These are phyloP conservation scores for Rhinocladiella similis DNA, from an alignment of 2,329 filamentous ascomycete genomes.

Conservation along the genomic window DNA sequence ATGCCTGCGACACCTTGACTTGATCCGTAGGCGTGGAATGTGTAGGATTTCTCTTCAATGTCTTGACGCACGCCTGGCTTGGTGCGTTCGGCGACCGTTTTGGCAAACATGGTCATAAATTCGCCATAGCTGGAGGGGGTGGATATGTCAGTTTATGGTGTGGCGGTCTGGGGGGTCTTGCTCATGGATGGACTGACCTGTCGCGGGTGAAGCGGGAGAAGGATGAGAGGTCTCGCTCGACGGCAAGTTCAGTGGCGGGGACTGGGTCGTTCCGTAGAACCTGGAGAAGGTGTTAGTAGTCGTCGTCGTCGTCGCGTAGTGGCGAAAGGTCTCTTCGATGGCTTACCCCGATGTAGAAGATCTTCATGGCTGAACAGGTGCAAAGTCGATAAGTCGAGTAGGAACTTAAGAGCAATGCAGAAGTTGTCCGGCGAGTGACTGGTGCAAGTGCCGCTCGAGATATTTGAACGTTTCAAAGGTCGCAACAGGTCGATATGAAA, in stretches of 20 bases:
- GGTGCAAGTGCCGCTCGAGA: too few species aligned
- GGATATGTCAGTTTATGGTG: neutral
- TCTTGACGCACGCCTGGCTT: conserved; percentile 78
- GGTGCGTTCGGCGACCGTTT: conserved; percentile 84
- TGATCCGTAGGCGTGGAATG: conserved; percentile 75
- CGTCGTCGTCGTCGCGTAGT: neutral
- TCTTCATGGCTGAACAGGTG: conserved; percentile 33
- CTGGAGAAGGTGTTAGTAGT: conserved; percentile 44
- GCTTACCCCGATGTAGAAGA: conserved; percentile 37
- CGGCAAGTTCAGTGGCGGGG: conserved; percentile 73
- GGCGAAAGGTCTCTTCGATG: neutral
- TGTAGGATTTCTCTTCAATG: conserved; percentile 79
- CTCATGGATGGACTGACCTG: conserved; percentile 52
- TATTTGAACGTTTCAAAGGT: neutral
- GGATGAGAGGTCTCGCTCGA: conserved; percentile 73
- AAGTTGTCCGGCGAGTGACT: too few species aligned
- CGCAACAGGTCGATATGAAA: neutral
- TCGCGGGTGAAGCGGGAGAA: conserved; percentile 78
- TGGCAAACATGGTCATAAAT: conserved; percentile 83
- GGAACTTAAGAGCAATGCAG: neutral
- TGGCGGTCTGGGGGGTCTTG: conserved; percentile 2
- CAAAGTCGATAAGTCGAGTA: neutral
- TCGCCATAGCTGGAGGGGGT: conserved; percentile 51
- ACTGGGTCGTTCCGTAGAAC: conserved; percentile 77
- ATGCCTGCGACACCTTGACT: conserved; percentile 74